A percentile compares a stretch with the other conserved stretches of the same genome.
These are phyloP conservation scores for Stachybotrys echinatus DNA, from an alignment of 2,329 filamentous ascomycete genomes.

Conservation along the genomic window DNA sequence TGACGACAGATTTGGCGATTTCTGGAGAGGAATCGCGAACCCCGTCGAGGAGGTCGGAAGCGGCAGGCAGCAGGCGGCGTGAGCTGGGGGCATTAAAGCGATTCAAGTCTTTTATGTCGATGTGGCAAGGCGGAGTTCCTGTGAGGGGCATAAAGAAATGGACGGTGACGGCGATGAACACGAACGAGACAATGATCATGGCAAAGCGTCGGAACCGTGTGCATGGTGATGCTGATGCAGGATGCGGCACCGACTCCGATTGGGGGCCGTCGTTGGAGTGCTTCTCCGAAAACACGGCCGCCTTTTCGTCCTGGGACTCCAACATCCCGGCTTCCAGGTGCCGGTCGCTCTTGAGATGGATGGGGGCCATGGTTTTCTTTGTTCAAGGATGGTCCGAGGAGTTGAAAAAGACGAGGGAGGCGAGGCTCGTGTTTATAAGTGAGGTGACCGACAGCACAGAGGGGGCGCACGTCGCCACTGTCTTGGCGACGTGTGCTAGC, in stretches of 20 bases:
- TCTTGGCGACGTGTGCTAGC: no score
- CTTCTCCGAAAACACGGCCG: not conserved
- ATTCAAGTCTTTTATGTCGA: no score
- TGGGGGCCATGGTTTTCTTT: not conserved
- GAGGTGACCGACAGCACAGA: no score
- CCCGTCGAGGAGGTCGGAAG: not conserved
- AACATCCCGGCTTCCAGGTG: not conserved
- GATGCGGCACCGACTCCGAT: not conserved
- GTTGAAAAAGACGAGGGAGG: no score
- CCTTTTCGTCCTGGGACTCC: not conserved
- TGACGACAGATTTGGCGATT: not conserved
- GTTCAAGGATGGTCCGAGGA: not conserved
- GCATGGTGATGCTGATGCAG: not conserved
- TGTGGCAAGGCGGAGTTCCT: no score
- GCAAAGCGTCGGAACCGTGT: not conserved
- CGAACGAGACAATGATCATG: not conserved
- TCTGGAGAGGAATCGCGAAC: not conserved
- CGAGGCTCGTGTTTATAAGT: no score
- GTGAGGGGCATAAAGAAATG: no score
- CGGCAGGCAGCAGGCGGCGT: no score
- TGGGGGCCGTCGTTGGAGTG: not conserved
- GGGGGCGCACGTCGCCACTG: no score
- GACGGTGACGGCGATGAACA: no score
- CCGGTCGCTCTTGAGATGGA: not conserved
- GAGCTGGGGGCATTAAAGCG: no score